A percentile compares a stretch with the other conserved stretches of the same genome.
phyloP scores from a whole-genome alignment of 345 rosid genomes.

The Laguncularia racemosa region DNA sequence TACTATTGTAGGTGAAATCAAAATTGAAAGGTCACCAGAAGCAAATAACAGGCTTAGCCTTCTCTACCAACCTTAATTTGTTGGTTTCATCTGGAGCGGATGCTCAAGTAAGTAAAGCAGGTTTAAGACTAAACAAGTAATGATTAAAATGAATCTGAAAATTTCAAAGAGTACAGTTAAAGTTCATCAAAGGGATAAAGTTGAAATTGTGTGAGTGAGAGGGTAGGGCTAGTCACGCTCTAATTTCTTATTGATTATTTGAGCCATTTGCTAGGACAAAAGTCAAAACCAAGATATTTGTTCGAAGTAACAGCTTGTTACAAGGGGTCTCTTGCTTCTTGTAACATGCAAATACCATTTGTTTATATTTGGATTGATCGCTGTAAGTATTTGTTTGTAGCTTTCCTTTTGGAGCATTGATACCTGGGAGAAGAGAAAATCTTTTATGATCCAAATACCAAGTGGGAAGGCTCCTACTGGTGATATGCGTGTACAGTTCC shows the following conservation, averaged over 20 bases:
- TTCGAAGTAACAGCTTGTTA: no score
- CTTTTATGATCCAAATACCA: constrained; percentile 42
- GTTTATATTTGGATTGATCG: neutral
- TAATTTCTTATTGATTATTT: no score
- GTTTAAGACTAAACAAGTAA: no score
- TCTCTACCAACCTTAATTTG: constrained; percentile 45
- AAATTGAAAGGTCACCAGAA: constrained; percentile 74
- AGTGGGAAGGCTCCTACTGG: constrained; percentile 48
- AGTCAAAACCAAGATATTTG: no score
- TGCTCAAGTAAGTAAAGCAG: constrained; percentile 52
- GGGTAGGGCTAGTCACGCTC: neutral
- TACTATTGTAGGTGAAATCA: constrained; percentile 45
- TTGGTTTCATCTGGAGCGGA: constrained; percentile 87
- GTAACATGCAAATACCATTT: neutral
- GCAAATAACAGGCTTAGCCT: constrained; percentile 71
- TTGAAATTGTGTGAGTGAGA: neutral
- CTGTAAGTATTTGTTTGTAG: constrained; percentile 17
- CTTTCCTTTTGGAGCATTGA: constrained; percentile 66
- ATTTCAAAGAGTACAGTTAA: constrained; percentile 54
- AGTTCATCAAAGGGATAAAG: constrained; percentile 26
- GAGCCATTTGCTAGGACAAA: neutral
- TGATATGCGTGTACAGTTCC: constrained; percentile 70
- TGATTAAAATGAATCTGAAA: no score
- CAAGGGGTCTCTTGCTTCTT: neutral
- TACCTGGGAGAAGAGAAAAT: constrained; percentile 67